A percentile compares a stretch with the other conserved stretches of the same genome.
phyloP scores from a whole-genome alignment of 2,329 filamentous ascomycete species.

The Daldinia sp. region DNA sequence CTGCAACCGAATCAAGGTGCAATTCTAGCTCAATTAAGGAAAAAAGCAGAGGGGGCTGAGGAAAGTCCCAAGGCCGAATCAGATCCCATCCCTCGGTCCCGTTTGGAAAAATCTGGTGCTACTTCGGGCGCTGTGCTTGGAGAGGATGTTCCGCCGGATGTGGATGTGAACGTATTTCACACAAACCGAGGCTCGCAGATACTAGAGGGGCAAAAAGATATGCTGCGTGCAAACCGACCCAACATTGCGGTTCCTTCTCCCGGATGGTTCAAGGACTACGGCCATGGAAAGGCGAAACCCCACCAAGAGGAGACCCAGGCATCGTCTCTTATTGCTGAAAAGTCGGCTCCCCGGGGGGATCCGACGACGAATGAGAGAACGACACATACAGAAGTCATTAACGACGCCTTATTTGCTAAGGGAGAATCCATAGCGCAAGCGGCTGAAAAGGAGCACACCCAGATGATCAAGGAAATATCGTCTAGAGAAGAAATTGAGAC shows the following conservation, averaged over 20 bases:
- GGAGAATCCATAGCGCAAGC: conserved; percentile 22
- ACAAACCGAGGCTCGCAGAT: conserved; percentile 53
- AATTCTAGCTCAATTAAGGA: conserved; percentile 37
- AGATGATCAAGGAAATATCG: conserved; percentile 39
- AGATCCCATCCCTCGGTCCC: background rate
- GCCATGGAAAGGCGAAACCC: conserved; percentile 39
- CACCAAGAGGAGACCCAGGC: conserved; percentile 17
- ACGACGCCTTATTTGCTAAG: conserved; percentile 19
- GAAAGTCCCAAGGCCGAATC: background rate
- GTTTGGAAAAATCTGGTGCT: conserved; percentile 1
- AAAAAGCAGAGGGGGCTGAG: conserved; percentile 10
- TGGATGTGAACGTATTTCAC: conserved; percentile 60
- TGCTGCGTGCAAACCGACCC: conserved; percentile 30
- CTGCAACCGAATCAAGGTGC: conserved; percentile 37
- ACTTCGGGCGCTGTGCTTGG: conserved; percentile 14
- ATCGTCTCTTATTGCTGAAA: conserved; percentile 28
- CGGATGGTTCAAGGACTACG: conserved; percentile 49
- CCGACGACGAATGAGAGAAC: conserved; percentile 35
- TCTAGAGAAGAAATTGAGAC: conserved; percentile 40
- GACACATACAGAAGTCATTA: conserved; percentile 30
- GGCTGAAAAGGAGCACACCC: conserved; percentile 38
- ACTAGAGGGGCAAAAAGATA: conserved; percentile 46
- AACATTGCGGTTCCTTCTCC: conserved; percentile 37
- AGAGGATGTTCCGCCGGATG: conserved; percentile 50
- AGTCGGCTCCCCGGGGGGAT: conserved; percentile 14